These are phyloP conservation scores for Endoconidiophora laricicola DNA, from an alignment of 2,329 filamentous ascomycete species.

Conservation along the genomic window DNA sequence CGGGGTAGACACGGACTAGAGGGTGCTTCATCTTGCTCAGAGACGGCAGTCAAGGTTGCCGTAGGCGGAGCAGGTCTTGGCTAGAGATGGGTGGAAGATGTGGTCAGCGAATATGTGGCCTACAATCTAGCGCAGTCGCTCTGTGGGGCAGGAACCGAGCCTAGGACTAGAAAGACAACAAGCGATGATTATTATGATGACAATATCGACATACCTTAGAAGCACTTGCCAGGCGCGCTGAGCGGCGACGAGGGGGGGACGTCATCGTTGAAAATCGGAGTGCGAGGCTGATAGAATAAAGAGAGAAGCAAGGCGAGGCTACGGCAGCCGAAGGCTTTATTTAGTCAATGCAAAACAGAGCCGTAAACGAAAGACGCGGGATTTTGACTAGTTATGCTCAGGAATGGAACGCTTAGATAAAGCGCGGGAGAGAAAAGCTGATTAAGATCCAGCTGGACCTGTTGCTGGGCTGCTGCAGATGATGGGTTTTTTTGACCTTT, in stretches of 20 bases:
- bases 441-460: too few species aligned
- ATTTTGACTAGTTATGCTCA: too few species aligned
- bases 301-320: too few species aligned
- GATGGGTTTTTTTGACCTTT: too few species aligned
- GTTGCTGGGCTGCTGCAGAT: too few species aligned
- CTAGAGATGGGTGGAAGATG: conserved; percentile 5
- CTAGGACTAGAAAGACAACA: too few species aligned
- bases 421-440: too few species aligned
- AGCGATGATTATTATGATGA: neutral
- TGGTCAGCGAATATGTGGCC: conserved; percentile 12
- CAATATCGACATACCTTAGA: conserved; percentile 20
- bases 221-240: conserved; percentile 26
- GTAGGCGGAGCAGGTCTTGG: conserved; percentile 19
- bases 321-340: neutral
- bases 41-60: conserved; percentile 25
- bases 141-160: too few species aligned
- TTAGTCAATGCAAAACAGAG: neutral
- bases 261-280: conserved; percentile 17
- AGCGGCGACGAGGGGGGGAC: conserved; percentile 28
- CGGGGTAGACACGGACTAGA: conserved; percentile 9
- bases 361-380: neutral
- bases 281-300: neutral
- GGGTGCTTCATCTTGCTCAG: conserved; percentile 27
- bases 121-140: too few species aligned
- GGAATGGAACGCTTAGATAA: too few species aligned